phyloP scores from a whole-genome alignment of 208 protist species.

The Trypanosoma theileri region DNA sequence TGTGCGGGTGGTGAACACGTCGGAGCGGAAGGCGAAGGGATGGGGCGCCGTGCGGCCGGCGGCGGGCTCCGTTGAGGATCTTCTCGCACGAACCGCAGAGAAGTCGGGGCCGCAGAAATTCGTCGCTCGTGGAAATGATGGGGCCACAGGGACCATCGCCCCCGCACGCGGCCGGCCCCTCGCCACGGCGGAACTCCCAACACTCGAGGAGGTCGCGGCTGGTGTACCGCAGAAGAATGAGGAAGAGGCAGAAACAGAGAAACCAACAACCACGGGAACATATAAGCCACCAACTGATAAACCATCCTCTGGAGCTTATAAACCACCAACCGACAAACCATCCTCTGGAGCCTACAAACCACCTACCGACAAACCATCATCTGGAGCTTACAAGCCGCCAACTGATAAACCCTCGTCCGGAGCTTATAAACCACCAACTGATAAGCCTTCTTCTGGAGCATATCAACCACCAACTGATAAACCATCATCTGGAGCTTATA shows the following conservation, averaged over 20 bases:
- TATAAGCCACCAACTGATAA: conserved; percentile 31
- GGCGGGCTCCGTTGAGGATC: conserved; percentile 13
- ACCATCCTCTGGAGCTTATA: conserved; percentile 24
- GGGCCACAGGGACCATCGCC: conserved; percentile 54
- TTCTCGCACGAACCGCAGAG: conserved; percentile 9
- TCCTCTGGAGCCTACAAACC: conserved; percentile 26
- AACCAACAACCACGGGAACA: neutral
- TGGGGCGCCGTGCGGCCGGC: conserved; percentile 45
- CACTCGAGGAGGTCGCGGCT: conserved; percentile 56
- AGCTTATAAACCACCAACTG: conserved; percentile 16
- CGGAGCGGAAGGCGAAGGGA: conserved; percentile 45
- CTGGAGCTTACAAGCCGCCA: conserved; percentile 37
- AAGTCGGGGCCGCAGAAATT: conserved; percentile 57
- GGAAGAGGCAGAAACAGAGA: neutral
- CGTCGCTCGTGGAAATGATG: conserved; percentile 64
- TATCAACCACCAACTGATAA: conserved; percentile 30
- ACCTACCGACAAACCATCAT: conserved; percentile 12
- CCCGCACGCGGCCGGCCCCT: conserved; percentile 26
- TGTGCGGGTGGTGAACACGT: conserved; percentile 31
- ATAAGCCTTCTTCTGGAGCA: conserved; percentile 20
- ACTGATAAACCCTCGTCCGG: conserved; percentile 20
- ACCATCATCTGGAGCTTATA: conserved; percentile 12
- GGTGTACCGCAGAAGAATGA: conserved; percentile 34
- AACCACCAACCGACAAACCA: conserved; percentile 31
- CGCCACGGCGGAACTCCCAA: conserved; percentile 55